Percentiles rank a stretch among this genome's conserved stretches.
Evolutionary conservation across 345 rosid species (phyloP).

Genomic region (Euphorbia peplus): DNA sequence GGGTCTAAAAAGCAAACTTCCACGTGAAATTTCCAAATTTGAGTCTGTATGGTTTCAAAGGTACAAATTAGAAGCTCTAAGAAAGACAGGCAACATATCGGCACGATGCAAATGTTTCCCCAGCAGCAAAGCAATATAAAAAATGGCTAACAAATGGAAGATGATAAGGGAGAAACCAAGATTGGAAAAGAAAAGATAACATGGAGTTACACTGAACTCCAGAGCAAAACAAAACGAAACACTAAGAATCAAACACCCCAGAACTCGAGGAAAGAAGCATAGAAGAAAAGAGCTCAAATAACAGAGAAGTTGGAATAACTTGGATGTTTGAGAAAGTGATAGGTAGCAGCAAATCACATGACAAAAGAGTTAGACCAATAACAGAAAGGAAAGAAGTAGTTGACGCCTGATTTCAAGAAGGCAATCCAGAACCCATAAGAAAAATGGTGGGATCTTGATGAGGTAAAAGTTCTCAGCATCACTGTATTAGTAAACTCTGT

Average conservation of each 20-base stretch:
- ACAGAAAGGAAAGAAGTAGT: conserved; percentile 11
- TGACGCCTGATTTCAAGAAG: not conserved
- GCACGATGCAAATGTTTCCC: not conserved
- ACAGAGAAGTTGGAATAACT: not conserved
- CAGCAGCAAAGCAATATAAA: not conserved
- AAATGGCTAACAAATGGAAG: not conserved
- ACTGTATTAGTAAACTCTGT: conserved; percentile 50
- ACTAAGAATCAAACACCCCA: not conserved
- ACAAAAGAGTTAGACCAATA: conserved; percentile 7
- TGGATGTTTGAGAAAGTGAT: not conserved
- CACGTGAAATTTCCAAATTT: conserved; percentile 6
- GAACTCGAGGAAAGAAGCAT: not conserved
- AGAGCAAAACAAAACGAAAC: not conserved
- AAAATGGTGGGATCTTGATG: conserved; percentile 31
- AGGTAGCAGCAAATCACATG: not conserved
- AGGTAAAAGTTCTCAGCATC: conserved; percentile 37
- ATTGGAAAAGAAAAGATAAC: not conserved
- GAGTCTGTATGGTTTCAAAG: not conserved
- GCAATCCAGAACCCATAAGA: conserved; percentile 15
- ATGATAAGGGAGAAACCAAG: not conserved
- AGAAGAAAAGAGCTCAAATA: not conserved
- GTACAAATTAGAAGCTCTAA: conserved; percentile 14
- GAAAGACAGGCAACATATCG: conserved; percentile 7
- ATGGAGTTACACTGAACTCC: not conserved
- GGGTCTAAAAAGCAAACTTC: not conserved